Evolutionary conservation across 2,329 filamentous ascomycete species (phyloP), one percentile per base, ranked within the genome.

Genomic region (Xylaria sp.): DNA sequence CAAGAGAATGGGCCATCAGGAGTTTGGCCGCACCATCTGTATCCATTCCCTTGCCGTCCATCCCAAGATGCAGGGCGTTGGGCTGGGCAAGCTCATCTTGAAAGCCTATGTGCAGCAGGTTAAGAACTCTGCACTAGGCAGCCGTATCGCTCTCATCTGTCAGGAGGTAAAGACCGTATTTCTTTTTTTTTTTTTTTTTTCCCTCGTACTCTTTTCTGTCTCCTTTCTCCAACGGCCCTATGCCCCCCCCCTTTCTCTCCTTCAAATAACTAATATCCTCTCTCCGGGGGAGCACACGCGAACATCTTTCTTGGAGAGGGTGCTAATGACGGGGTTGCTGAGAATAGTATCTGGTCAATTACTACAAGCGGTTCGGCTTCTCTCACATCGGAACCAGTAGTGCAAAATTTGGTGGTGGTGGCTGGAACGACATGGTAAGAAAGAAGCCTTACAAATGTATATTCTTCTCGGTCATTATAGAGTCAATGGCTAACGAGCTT

Each of bases 21-120:
- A 93, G 67, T 82, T 84, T 18, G 93, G 93, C 47, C 82, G 89
- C 51, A 97, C 93, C 0, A 86, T 97, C 64, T 93, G 90, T 64
- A 82, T 97, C 59, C 94, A 98, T 80, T 95, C 92, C 0, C 85
- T 98, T 5, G 93, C 92, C 21, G 90, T 97, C 5, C 84, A 92
- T 63, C 93, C 93, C 0, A 87, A 90, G 68, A 88, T 93, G 65
- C 93, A 96, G 72, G 85, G 88, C 40, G 88, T 90, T 66, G 92
- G 93, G 0, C 83, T 97, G 2, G 94, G 92, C 18, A 89, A 87
- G 71, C 89, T 91, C 23, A 82, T 97, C 68, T 84, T 97, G 82
- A 90, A 88, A 79, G 87, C 91, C 3, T 97, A 94, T 76, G 85
- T 94, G 64, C 90, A 94, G 78, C 87, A 92, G 62, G 91, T 96